Percentiles rank a stretch among this genome's conserved stretches.
Conservation (phyloP, 2,329 filamentous ascomycete genomes). For the Phoma sp. region DNA sequence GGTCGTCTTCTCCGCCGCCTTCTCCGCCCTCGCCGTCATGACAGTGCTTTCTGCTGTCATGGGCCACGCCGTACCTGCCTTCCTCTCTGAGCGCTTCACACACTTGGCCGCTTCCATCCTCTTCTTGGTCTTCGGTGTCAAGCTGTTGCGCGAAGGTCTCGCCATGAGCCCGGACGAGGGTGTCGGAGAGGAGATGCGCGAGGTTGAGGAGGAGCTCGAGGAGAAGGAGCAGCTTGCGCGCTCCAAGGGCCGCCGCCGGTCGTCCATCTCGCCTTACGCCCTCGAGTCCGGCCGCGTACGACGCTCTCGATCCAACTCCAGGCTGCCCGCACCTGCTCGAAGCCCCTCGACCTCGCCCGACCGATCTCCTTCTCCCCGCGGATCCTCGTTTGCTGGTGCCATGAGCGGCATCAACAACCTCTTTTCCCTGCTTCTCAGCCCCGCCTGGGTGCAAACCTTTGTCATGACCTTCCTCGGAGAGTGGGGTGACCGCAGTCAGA, state of each 20-base stretch:
- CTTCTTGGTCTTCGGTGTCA: conserved; percentile 88
- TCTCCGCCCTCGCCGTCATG: conserved; percentile 90
- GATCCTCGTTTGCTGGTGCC: conserved; percentile 62
- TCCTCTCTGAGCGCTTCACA: conserved; percentile 90
- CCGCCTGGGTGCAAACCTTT: conserved; percentile 98
- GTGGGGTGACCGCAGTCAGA: conserved; percentile 97
- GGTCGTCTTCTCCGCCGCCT: conserved; percentile 94
- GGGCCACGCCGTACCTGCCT: conserved; percentile 87
- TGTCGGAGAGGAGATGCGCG: conserved; percentile 95
- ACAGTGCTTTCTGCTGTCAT: conserved; percentile 91
- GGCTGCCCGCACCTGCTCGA: conserved; percentile 80
- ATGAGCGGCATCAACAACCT: conserved; percentile 82
- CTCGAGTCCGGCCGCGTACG: conserved; percentile 81
- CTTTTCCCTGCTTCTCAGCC: conserved; percentile 84
- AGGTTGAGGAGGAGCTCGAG: conserved; percentile 91
- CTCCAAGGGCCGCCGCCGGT: conserved; percentile 68
- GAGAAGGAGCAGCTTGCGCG: conserved; percentile 85
- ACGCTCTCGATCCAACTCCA: conserved; percentile 75
- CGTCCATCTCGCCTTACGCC: conserved; percentile 75
- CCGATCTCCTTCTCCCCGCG: conserved; percentile 52
- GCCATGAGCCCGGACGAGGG: conserved; percentile 90
- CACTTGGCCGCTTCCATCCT: conserved; percentile 84
- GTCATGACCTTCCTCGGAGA: conserved; percentile 98
- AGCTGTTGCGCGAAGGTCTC: conserved; percentile 84
- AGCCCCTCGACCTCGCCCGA: conserved; percentile 71